Percentiles rank a stretch among this genome's conserved stretches.
Evolutionary conservation across 805 yeast genomes (phyloP).

Genomic region (Lachancea waltii): DNA sequence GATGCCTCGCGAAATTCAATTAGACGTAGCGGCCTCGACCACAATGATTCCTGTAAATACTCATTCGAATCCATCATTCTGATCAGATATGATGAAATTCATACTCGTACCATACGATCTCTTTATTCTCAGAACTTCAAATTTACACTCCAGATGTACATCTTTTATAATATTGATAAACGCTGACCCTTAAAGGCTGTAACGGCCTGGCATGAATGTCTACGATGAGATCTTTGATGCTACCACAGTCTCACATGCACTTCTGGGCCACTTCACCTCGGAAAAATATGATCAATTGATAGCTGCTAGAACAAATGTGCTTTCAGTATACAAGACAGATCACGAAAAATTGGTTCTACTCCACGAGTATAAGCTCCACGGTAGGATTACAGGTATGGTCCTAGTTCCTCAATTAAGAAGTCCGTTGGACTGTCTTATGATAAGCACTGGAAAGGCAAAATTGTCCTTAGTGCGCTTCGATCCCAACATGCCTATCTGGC

Average conservation of each 20-base stretch:
- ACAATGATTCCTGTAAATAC: too few relatives aligned
- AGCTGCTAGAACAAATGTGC: conserved; percentile 61
- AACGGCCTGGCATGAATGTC: conserved; percentile 56
- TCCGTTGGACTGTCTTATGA: conserved; percentile 50
- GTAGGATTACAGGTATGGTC: conserved; percentile 54
- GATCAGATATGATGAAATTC: too few relatives aligned
- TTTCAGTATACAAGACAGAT: conserved; percentile 33
- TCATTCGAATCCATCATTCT: too few relatives aligned
- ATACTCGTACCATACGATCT: too few relatives aligned
- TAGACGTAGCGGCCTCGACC: too few relatives aligned
- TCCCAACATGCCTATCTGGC: conserved; percentile 35
- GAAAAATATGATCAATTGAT: conserved; percentile 44
- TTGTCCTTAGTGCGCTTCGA: conserved; percentile 74
- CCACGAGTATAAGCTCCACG: conserved; percentile 66
- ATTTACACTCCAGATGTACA: too few relatives aligned
- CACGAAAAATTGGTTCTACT: conserved; percentile 35
- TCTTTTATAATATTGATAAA: too few relatives aligned
- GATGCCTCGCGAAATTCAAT: too few relatives aligned
- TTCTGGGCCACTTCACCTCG: conserved; percentile 46
- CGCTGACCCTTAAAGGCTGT: too few relatives aligned
- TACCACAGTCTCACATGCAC: conserved; percentile 57
- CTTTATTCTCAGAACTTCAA: too few relatives aligned
- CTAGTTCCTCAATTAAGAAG: conserved; percentile 45
- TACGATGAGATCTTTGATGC: conserved; percentile 75
- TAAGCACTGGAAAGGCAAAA: conserved; percentile 71